Percentiles rank a stretch among this genome's conserved stretches.
Conservation (phyloP, 345 rosid species). For the Camelina hispida region DNA sequence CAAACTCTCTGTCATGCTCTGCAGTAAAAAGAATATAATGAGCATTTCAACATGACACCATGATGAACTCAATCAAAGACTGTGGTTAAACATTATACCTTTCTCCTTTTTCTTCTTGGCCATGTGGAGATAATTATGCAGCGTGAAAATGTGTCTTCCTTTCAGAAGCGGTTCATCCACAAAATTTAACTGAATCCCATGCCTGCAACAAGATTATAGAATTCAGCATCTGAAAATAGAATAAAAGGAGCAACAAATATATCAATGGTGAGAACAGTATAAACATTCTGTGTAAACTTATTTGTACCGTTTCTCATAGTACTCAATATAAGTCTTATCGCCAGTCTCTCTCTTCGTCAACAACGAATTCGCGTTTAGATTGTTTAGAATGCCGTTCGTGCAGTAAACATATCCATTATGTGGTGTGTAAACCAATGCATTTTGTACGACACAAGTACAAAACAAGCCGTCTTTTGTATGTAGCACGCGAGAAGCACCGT, state of each 20-base stretch:
- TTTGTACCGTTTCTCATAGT: slow-evolving; percentile 52
- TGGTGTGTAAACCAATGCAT: slow-evolving; percentile 78
- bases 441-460: slow-evolving; percentile 57
- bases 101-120: slow-evolving; percentile 56
- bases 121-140: slow-evolving; percentile 56
- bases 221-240: slow-evolving; percentile 2
- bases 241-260: neutral
- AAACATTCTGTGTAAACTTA: neutral
- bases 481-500: slow-evolving; percentile 42
- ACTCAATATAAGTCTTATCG: slow-evolving; percentile 54
- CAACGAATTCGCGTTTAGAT: slow-evolving; percentile 59
- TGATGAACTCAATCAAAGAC: neutral
- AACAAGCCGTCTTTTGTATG: slow-evolving; percentile 57
- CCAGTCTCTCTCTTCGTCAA: slow-evolving; percentile 53
- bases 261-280: neutral
- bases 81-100: slow-evolving; percentile 50
- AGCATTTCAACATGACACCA: slow-evolving; percentile 6
- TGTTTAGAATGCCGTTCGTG: slow-evolving; percentile 51
- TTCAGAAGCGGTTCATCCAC: slow-evolving; percentile 51
- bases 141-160: slow-evolving; percentile 62
- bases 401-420: slow-evolving; percentile 70
- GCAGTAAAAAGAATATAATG: slow-evolving; percentile 35
- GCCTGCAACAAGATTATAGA: slow-evolving; percentile 49
- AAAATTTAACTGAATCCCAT: slow-evolving; percentile 53
- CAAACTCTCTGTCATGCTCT: slow-evolving; percentile 54